Evolutionary conservation across 169 alveolate genomes (phyloP).

Genomic region (Plasmodium vivax): DNA sequence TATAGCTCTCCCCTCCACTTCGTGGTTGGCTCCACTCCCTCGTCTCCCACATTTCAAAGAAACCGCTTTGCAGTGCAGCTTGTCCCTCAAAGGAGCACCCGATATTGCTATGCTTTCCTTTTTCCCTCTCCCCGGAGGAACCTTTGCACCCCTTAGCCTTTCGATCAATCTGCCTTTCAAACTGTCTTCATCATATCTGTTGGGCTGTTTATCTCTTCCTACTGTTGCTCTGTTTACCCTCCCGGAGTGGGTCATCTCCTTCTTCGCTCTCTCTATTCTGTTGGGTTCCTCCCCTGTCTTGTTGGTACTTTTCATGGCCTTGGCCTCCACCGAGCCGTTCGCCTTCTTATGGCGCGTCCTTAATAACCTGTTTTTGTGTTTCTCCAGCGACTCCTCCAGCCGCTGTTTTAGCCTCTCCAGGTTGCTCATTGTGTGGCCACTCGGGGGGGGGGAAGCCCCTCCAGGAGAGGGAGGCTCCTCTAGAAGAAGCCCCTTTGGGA

Average conservation of each 20-base stretch:
- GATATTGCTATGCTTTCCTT: neutral
- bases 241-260: neutral
- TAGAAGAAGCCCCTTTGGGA: neutral
- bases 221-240: neutral
- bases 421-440: slow-evolving; percentile 7
- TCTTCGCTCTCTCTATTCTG: neutral
- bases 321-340: neutral
- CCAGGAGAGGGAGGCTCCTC: neutral
- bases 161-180: neutral
- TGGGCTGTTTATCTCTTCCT: neutral
- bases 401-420: slow-evolving; percentile 39
- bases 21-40: neutral
- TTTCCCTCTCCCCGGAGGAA: neutral
- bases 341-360: slow-evolving; percentile 25
- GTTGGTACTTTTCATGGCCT: neutral
- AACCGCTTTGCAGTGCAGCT: neutral
- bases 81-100: neutral
- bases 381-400: slow-evolving; percentile 40
- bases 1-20: neutral
- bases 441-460: neutral
- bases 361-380: slow-evolving; percentile 30
- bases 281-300: neutral
- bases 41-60: neutral
- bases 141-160: neutral
- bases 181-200: neutral